Conservation (phyloP, 345 rosid genomes). For the Euphorbia tirucalli region DNA sequence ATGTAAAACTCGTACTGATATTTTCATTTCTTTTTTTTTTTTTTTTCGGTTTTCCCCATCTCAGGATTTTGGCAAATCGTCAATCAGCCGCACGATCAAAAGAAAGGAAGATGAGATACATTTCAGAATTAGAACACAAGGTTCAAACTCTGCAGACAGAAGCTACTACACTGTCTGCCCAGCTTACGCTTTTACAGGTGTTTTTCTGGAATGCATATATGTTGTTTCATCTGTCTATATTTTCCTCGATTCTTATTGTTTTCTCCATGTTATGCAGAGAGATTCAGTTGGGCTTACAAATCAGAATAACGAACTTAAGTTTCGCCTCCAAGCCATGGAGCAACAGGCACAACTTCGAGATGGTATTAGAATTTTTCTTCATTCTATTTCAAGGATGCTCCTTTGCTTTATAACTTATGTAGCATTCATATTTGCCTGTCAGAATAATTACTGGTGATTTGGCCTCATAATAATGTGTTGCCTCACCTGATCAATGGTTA, state of each 20-base stretch:
- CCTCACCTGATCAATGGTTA: background rate
- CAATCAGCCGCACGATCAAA: constrained; percentile 98
- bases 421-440: background rate
- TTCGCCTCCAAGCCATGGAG: constrained; percentile 97
- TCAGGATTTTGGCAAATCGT: constrained; percentile 86
- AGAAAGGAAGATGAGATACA: constrained; percentile 92
- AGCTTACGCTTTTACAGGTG: constrained; percentile 89
- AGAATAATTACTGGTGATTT: background rate
- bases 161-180: constrained; percentile 95
- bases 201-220: background rate
- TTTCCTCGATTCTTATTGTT: constrained; percentile 11
- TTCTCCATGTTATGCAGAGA: constrained; percentile 46
- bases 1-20: background rate
- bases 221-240: background rate
- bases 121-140: constrained; percentile 89
- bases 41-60: constrained; percentile 13
- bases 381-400: background rate
- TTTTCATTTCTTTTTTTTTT: background rate
- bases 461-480: background rate
- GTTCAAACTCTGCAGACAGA: constrained; percentile 96
- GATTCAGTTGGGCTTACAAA: constrained; percentile 88
- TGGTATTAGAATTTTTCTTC: constrained; percentile 38
- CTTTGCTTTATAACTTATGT: background rate
- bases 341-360: constrained; percentile 94
- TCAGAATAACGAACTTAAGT: constrained; percentile 90